A percentile compares a stretch with the other conserved stretches of the same genome.
Conservation (phyloP, 495 filamentous ascomycete species). For the Neurospora sp. region DNA sequence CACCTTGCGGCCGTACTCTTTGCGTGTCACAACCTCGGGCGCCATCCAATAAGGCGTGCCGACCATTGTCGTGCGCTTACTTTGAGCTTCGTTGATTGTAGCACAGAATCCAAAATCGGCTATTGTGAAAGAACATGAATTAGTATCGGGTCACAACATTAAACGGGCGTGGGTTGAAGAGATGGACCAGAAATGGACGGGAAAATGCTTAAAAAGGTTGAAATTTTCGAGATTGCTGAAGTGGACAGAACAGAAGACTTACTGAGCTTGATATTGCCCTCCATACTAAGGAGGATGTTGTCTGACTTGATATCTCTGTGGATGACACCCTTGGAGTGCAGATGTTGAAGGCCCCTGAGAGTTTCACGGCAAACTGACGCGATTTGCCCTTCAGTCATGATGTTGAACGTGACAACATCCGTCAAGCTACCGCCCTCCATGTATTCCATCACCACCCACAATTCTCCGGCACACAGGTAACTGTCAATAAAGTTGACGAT, state of each 20-base stretch:
- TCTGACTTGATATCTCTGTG: conserved; percentile 99
- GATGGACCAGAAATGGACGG: background rate
- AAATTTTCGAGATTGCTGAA: conserved; percentile 2
- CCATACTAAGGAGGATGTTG: conserved; percentile 88
- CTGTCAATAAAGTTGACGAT: conserved; percentile 99
- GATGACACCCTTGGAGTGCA: conserved; percentile 96
- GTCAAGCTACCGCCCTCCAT: conserved; percentile 98
- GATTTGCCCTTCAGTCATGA: conserved; percentile 96
- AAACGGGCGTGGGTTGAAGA: background rate
- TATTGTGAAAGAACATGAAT: conserved; percentile 33
- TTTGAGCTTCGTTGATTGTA: conserved; percentile 93
- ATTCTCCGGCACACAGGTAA: conserved; percentile 74
- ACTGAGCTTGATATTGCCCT: conserved; percentile 98
- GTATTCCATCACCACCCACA: conserved; percentile 99
- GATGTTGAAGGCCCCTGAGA: conserved; percentile 80
- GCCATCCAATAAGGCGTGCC: conserved; percentile 99
- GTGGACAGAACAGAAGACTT: conserved; percentile 28
- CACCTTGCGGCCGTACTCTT: conserved; percentile 96
- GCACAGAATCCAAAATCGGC: conserved; percentile 99
- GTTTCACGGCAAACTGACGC: conserved; percentile 92
- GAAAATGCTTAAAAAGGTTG: background rate
- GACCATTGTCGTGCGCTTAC: conserved; percentile 98
- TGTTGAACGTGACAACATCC: conserved; percentile 97
- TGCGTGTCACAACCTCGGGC: conserved; percentile 90
- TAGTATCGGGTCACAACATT: background rate